Evolutionary conservation across 371 early-diverging fungal genomes (phyloP), one percentile per base, ranked within the genome.

Genomic region (Batkoa obscura): DNA sequence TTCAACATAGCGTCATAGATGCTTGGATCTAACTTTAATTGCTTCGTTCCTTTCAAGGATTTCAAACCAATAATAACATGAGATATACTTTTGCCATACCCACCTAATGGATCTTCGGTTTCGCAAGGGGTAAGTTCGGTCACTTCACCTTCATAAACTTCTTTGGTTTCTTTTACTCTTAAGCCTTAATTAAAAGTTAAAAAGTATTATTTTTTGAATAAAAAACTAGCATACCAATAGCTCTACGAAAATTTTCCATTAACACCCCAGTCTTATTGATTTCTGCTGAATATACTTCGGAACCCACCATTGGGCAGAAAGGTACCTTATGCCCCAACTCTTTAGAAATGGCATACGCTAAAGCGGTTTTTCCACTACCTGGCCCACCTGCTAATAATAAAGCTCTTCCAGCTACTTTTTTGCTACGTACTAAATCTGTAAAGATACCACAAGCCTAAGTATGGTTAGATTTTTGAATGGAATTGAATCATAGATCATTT

Each of bases 121-220:
- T 96, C 96, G 58, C 88, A 93, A 43, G 92, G 92, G 8, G 88
- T 85, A 41, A 98, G 68, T 63, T 99, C 95, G 2, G 93, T 93
- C 45, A 99, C 96, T 71, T 99, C 99, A 57, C 99, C 99, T 71
- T 99, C 99, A 64, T 97, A 95, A 2, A 99, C 95, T 69, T 94
- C 93, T 68, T 94, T 93, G 51, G 87, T 86, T 66, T 99, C 99
- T 72, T 96, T 95, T 67, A 98, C 90, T 34, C 92, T 79, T 50
- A 99, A 71, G 3, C 85, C 79, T 78, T 54, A 2, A 54, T 1
- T 34, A 46, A 31, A n/a, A 15, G 32, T 58, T 60, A 60, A 37
- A 10, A 54, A 38, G 4, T 8, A 34, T 54, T n/a, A n/a, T n/a
- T n/a, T n/a, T n/a, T n/a, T n/a, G n/a, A 17, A 3, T 56, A n/a